phyloP scores from a whole-genome alignment of 805 yeast genomes.

The Lipomyces lipofer region DNA sequence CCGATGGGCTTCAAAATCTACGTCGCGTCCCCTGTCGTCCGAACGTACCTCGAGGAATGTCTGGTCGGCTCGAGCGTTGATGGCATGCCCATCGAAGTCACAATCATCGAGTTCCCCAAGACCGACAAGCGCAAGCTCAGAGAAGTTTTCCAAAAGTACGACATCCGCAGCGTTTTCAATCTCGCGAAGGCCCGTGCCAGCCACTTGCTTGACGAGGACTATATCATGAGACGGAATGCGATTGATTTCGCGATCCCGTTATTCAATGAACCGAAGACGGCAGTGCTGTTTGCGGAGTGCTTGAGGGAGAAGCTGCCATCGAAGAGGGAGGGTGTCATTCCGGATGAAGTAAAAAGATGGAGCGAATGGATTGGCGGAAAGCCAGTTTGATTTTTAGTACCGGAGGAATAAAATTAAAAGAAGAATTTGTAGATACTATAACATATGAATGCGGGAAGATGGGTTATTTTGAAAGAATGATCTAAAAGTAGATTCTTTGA shows the following conservation, averaged over 20 bases:
- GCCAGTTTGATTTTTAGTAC: constrained; percentile 76
- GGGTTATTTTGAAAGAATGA: too few species aligned
- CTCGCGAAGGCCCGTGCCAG: constrained; percentile 90
- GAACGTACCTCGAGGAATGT: constrained; percentile 60
- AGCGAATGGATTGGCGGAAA: constrained; percentile 94
- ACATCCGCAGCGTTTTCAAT: constrained; percentile 86
- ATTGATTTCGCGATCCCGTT: constrained; percentile 96
- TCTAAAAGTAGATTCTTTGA: too few species aligned
- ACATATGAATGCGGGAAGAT: too few species aligned
- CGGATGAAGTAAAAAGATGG: constrained; percentile 91
- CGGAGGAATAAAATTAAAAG: too few species aligned
- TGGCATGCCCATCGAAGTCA: constrained; percentile 46
- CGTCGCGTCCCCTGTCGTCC: constrained; percentile 72
- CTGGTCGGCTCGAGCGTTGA: constrained; percentile 43
- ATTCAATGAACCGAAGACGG: constrained; percentile 95
- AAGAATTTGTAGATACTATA: too few species aligned
- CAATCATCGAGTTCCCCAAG: constrained; percentile 85
- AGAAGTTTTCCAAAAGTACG: constrained; percentile 85
- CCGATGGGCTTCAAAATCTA: constrained; percentile 79
- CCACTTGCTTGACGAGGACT: constrained; percentile 79
- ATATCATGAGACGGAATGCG: constrained; percentile 98
- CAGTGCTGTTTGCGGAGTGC: constrained; percentile 80
- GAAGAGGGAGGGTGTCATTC: constrained; percentile 58
- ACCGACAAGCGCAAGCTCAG: constrained; percentile 90
- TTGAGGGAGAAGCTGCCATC: constrained; percentile 67